These are phyloP conservation scores for Odonthalia washingtoniensis DNA, from an alignment of 31 red algal genomes.

Conservation along the genomic window DNA sequence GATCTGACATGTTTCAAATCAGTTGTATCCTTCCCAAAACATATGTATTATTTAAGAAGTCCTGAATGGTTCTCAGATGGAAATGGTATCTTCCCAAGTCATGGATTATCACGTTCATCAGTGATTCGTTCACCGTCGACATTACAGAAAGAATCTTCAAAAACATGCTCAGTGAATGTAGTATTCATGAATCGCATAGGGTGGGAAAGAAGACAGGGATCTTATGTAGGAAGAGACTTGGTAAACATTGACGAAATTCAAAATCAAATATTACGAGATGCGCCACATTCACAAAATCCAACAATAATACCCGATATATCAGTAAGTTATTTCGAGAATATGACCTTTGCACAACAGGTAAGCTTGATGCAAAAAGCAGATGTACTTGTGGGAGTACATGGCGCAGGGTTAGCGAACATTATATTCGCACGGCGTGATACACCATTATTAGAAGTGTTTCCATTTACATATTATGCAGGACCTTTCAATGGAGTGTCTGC, in stretches of 20 bases:
- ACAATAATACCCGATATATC: slow-evolving; percentile 32
- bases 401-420: slow-evolving; percentile 79
- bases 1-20: slow-evolving; percentile 51
- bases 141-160: neutral
- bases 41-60: neutral
- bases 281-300: slow-evolving; percentile 19
- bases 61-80: slow-evolving; percentile 41
- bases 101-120: slow-evolving; percentile 45
- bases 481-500: slow-evolving; percentile 61
- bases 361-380: slow-evolving; percentile 85
- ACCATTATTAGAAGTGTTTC: slow-evolving; percentile 80
- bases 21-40: slow-evolving; percentile 37
- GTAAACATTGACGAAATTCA: slow-evolving; percentile 54
- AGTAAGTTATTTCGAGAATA: slow-evolving; percentile 81
- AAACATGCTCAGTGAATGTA: slow-evolving; percentile 32
- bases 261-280: slow-evolving; percentile 23
- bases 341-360: slow-evolving; percentile 72
- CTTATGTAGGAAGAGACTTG: slow-evolving; percentile 58
- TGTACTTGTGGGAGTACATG: slow-evolving; percentile 80
- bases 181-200: slow-evolving; percentile 64
- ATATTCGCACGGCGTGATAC: slow-evolving; percentile 70
- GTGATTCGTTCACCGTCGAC: neutral
- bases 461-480: slow-evolving; percentile 77
- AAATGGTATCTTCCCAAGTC: slow-evolving; percentile 50
- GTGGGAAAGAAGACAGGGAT: slow-evolving; percentile 47